phyloP scores from a whole-genome alignment of 2,329 filamentous ascomycete species.

The Phaeosphaeriaceae sp. region DNA sequence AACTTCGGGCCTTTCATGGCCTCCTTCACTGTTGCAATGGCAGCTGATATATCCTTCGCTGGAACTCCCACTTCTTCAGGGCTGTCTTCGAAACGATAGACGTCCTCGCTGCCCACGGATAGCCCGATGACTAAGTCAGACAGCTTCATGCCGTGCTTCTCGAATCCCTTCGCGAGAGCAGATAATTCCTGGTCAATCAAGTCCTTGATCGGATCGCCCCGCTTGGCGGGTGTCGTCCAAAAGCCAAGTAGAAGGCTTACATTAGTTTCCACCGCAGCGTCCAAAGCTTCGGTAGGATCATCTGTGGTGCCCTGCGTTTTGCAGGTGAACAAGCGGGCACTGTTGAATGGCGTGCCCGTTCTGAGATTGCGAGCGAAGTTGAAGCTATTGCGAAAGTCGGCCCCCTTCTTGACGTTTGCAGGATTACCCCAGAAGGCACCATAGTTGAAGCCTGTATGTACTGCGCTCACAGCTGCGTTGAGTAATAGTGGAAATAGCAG shows the following conservation, averaged over 20 bases:
- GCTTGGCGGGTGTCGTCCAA: slow-evolving; percentile 27
- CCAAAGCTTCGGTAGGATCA: slow-evolving; percentile 62
- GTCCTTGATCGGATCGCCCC: slow-evolving; percentile 50
- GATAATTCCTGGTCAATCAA: slow-evolving; percentile 34
- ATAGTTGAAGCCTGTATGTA: slow-evolving; percentile 39
- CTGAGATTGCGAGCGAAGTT: slow-evolving; percentile 28
- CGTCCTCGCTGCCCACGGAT: slow-evolving; percentile 45
- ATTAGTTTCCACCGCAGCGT: slow-evolving; percentile 41
- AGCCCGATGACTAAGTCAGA: slow-evolving; percentile 51
- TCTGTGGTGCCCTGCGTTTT: slow-evolving; percentile 54
- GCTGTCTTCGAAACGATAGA: slow-evolving; percentile 64
- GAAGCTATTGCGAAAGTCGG: slow-evolving; percentile 32
- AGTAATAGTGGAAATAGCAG: slow-evolving; percentile 9
- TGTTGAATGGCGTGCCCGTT: slow-evolving; percentile 65
- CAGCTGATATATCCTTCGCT: slow-evolving; percentile 66
- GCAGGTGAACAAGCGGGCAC: slow-evolving; percentile 74
- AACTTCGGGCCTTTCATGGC: slow-evolving; percentile 67
- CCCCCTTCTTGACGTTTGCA: slow-evolving; percentile 24
- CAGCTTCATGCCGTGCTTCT: slow-evolving; percentile 57
- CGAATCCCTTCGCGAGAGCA: slow-evolving; percentile 39
- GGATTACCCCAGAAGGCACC: slow-evolving; percentile 32
- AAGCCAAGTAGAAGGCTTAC: slow-evolving; percentile 44
- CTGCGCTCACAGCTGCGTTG: slow-evolving; percentile 13
- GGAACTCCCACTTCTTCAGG: slow-evolving; percentile 64
- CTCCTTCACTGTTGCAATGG: slow-evolving; percentile 47